Conservation (phyloP, 179 eudicot genomes). For the Drosera spatulata region DNA sequence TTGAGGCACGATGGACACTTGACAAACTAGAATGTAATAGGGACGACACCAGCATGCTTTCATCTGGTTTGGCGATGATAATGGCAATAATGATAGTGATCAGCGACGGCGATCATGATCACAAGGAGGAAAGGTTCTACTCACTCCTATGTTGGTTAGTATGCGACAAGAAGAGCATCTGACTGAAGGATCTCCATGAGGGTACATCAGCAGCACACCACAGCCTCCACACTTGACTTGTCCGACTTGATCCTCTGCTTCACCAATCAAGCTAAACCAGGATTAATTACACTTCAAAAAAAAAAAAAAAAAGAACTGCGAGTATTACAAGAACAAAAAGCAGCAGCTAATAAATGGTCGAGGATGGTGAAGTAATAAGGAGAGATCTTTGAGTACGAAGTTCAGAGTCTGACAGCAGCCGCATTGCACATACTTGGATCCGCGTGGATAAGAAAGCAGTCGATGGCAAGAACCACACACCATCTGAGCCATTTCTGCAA, state of each 20-base stretch:
- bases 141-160: constrained; percentile 68
- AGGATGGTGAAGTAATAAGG: background rate
- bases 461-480: constrained; percentile 89
- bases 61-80: no score
- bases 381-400: constrained; percentile 71
- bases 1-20: no score
- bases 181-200: constrained; percentile 65
- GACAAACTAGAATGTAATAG: no score
- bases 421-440: constrained; percentile 67
- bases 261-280: background rate
- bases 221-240: constrained; percentile 83
- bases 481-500: constrained; percentile 48
- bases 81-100: no score
- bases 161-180: constrained; percentile 64
- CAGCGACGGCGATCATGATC: no score
- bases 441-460: constrained; percentile 62
- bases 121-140: constrained; percentile 10
- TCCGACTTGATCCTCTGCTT: constrained; percentile 67
- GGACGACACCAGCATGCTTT: no score
- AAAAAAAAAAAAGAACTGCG: no score
- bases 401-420: constrained; percentile 74
- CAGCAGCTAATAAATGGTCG: no score
- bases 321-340: no score
- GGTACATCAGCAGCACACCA: constrained; percentile 81
- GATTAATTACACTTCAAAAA: no score